Evolutionary conservation across 495 filamentous ascomycete genomes (phyloP).

Genomic region (Penicillium crystallinum): DNA sequence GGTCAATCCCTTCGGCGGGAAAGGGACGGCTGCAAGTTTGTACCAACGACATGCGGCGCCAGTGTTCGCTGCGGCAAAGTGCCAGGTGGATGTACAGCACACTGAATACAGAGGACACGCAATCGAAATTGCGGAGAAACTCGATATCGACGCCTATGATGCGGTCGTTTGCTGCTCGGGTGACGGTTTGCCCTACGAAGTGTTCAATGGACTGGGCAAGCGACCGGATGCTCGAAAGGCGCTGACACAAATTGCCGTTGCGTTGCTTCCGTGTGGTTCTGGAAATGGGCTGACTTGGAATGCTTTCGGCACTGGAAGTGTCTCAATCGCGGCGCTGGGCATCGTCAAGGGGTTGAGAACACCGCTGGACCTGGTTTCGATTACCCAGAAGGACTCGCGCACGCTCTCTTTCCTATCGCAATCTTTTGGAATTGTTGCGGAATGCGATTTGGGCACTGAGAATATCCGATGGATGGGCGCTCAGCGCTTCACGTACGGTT

Average conservation of each 20-base stretch:
- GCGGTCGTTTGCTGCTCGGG: slow-evolving; percentile 85
- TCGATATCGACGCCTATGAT: slow-evolving; percentile 79
- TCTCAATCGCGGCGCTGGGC: slow-evolving; percentile 68
- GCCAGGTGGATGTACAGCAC: slow-evolving; percentile 66
- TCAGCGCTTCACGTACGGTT: slow-evolving; percentile 77
- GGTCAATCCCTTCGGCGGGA: slow-evolving; percentile 86
- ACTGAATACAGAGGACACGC: slow-evolving; percentile 75
- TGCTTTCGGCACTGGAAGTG: slow-evolving; percentile 72
- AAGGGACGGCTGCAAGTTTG: slow-evolving; percentile 67
- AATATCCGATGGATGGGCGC: slow-evolving; percentile 88
- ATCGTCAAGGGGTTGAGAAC: slow-evolving; percentile 81
- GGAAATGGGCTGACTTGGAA: slow-evolving; percentile 95
- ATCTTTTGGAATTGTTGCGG: slow-evolving; percentile 83
- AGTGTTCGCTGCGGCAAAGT: slow-evolving; percentile 76
- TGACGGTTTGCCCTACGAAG: slow-evolving; percentile 86
- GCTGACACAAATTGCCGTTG: slow-evolving; percentile 72
- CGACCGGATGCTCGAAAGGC: slow-evolving; percentile 69
- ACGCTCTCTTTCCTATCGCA: slow-evolving; percentile 88
- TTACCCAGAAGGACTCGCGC: slow-evolving; percentile 71
- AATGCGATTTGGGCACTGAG: slow-evolving; percentile 83
- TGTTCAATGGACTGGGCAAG: slow-evolving; percentile 86
- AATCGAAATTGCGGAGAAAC: slow-evolving; percentile 65
- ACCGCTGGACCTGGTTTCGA: slow-evolving; percentile 76
- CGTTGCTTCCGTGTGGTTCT: slow-evolving; percentile 86
- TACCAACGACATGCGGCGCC: slow-evolving; percentile 75